A percentile compares a stretch with the other conserved stretches of the same genome.
Conservation (phyloP, 208 protist genomes). For the Trypanosoma grayi region DNA sequence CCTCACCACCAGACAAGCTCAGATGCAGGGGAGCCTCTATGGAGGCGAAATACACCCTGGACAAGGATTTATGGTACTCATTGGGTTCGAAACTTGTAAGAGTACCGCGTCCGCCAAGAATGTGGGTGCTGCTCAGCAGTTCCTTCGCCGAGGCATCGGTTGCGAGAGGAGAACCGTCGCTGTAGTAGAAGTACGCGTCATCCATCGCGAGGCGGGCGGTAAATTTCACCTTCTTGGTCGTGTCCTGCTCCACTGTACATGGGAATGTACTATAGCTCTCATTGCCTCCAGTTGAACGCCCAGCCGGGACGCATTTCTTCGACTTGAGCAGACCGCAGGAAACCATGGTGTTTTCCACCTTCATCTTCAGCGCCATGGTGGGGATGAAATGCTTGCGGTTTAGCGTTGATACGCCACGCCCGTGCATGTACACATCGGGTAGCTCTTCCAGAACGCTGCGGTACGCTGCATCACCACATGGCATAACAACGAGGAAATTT, state of each 20-base stretch:
- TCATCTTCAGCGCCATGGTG: constrained; percentile 70
- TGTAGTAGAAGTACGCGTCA: constrained; percentile 66
- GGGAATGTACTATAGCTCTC: neutral
- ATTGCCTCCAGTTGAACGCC: neutral
- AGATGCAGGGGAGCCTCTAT: constrained; percentile 70
- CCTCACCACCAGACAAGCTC: constrained; percentile 23
- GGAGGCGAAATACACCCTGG: constrained; percentile 39
- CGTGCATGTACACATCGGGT: constrained; percentile 44
- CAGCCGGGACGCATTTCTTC: constrained; percentile 6
- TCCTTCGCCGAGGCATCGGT: constrained; percentile 3
- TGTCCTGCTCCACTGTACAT: neutral
- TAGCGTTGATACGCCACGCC: constrained; percentile 39
- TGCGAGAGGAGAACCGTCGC: constrained; percentile 49
- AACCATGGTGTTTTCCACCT: constrained; percentile 52
- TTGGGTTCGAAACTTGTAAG: constrained; percentile 32
- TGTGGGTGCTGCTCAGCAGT: constrained; percentile 36
- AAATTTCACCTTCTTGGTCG: constrained; percentile 22
- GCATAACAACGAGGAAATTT: constrained; percentile 75
- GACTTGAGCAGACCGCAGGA: constrained; percentile 35
- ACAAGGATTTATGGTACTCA: constrained; percentile 33
- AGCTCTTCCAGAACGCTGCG: constrained; percentile 69
- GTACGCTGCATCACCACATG: constrained; percentile 79
- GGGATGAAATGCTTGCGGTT: constrained; percentile 72
- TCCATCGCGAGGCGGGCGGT: constrained; percentile 46
- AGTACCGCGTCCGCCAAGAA: constrained; percentile 72